phyloP scores from a whole-genome alignment of 495 filamentous ascomycete species.

The Friedmanniomyces endolithicus region DNA sequence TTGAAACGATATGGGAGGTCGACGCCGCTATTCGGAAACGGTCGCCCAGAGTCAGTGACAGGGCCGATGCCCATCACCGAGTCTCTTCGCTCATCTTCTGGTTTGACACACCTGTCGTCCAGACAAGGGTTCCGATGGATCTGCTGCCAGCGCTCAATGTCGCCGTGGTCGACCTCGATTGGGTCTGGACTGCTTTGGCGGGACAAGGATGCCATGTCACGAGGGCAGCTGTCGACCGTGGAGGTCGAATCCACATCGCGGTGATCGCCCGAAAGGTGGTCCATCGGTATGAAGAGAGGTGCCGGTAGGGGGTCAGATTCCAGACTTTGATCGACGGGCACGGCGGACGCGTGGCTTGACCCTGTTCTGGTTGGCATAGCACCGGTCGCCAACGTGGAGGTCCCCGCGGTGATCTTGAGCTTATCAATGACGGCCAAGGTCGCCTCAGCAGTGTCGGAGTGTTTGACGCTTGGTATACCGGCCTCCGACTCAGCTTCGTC shows the following conservation, averaged over 20 bases:
- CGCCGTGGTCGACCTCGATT: neutral
- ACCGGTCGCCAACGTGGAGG: too few relatives aligned
- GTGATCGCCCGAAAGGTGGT: neutral
- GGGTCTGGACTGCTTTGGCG: neutral
- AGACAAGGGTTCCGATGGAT: neutral
- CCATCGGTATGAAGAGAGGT: neutral
- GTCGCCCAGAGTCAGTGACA: neutral
- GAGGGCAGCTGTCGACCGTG: neutral
- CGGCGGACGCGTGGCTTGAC: neutral
- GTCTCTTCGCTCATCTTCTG: neutral
- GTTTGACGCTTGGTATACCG: neutral
- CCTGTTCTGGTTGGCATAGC: neutral
- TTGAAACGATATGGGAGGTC: neutral
- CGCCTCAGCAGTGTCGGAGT: neutral
- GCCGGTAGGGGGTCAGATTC: neutral
- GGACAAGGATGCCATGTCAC: slow-evolving; percentile 7
- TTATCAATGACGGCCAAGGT: too few relatives aligned
- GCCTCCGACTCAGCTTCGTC: neutral
- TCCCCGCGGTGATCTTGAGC: too few relatives aligned
- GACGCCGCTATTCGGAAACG: neutral
- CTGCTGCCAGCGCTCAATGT: slow-evolving; percentile 2
- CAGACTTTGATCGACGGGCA: too few relatives aligned
- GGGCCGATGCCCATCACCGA: neutral
- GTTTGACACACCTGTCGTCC: neutral
- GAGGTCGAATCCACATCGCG: neutral